Evolutionary conservation across 345 rosid genomes (phyloP).

Genomic region (Litchi chinensis): DNA sequence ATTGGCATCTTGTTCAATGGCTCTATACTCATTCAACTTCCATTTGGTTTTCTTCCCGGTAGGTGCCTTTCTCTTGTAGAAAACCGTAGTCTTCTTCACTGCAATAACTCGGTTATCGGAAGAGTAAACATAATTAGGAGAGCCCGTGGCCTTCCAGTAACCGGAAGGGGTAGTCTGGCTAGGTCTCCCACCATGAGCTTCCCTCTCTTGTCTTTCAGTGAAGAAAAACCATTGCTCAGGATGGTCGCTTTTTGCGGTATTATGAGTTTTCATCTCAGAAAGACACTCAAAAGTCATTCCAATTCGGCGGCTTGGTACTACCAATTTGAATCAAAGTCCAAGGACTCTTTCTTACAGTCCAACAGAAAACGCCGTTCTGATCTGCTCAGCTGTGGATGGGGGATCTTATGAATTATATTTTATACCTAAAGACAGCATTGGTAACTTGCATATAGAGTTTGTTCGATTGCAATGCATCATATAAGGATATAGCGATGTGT

Average conservation of each 20-base stretch:
- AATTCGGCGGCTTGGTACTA: slow-evolving; percentile 77
- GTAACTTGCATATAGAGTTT: too few relatives aligned
- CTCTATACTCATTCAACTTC: slow-evolving; percentile 96
- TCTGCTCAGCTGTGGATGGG: slow-evolving; percentile 91
- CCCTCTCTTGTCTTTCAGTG: slow-evolving; percentile 76
- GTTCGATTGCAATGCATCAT: too few relatives aligned
- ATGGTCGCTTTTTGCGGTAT: slow-evolving; percentile 81
- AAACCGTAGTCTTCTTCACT: slow-evolving; percentile 89
- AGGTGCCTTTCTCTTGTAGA: slow-evolving; percentile 86
- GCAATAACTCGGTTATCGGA: slow-evolving; percentile 69
- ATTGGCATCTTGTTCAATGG: slow-evolving; percentile 51
- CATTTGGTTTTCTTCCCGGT: slow-evolving; percentile 83
- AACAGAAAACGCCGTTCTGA: slow-evolving; percentile 81
- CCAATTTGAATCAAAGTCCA: slow-evolving; percentile 83
- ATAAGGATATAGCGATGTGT: too few relatives aligned
- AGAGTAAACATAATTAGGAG: slow-evolving; percentile 82
- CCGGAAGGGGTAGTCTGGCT: slow-evolving; percentile 77
- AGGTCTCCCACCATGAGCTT: slow-evolving; percentile 84
- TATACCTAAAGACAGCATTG: slow-evolving; percentile 74
- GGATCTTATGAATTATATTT: slow-evolving; percentile 89
- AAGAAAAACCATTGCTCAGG: slow-evolving; percentile 98
- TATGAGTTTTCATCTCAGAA: slow-evolving; percentile 76
- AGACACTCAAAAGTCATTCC: slow-evolving; percentile 83
- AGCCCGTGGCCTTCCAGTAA: slow-evolving; percentile 98
- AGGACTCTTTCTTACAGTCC: slow-evolving; percentile 93